Percentiles rank a stretch among this genome's conserved stretches.
Conservation (phyloP, 306 rosid genomes). For the Vicia sativa region DNA sequence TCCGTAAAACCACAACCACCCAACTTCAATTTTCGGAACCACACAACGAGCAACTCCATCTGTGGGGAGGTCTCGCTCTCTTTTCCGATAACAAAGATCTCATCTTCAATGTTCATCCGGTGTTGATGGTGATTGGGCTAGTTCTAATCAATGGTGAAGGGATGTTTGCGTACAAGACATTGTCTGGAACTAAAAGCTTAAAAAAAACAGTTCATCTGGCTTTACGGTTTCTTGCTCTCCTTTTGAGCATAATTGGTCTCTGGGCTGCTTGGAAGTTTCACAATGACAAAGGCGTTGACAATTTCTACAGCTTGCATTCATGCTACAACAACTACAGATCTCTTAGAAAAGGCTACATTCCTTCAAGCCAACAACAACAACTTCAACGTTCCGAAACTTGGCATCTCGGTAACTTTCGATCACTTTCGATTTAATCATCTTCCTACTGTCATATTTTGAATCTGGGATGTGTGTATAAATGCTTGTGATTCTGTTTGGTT, state of each 20-base stretch:
- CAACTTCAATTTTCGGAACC: no score
- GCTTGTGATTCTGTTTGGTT: no score
- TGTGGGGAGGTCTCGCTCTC: no score
- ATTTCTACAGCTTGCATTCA: conserved; percentile 95
- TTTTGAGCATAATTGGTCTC: conserved; percentile 71
- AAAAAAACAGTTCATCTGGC: conserved; percentile 75
- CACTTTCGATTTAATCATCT: no score
- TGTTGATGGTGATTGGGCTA: conserved; percentile 57
- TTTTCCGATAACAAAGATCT: no score
- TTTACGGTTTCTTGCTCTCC: conserved; percentile 67
- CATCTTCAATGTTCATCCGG: no score
- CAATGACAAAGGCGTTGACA: conserved; percentile 88
- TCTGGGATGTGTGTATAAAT: no score
- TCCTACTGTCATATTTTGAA: no score
- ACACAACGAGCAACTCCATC: no score
- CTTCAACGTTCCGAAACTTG: no score
- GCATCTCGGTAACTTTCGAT: no score
- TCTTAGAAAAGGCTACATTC: conserved; percentile 83
- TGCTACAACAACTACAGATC: conserved; percentile 75
- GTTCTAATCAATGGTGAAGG: conserved; percentile 77
- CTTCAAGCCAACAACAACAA: conserved; percentile 72
- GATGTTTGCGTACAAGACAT: conserved; percentile 88
- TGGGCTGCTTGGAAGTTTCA: conserved; percentile 99
- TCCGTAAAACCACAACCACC: no score
- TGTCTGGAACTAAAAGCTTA: conserved; percentile 77